These are phyloP conservation scores for Alternaria burnsii DNA, from an alignment of 2,329 filamentous ascomycete species.

Conservation along the genomic window DNA sequence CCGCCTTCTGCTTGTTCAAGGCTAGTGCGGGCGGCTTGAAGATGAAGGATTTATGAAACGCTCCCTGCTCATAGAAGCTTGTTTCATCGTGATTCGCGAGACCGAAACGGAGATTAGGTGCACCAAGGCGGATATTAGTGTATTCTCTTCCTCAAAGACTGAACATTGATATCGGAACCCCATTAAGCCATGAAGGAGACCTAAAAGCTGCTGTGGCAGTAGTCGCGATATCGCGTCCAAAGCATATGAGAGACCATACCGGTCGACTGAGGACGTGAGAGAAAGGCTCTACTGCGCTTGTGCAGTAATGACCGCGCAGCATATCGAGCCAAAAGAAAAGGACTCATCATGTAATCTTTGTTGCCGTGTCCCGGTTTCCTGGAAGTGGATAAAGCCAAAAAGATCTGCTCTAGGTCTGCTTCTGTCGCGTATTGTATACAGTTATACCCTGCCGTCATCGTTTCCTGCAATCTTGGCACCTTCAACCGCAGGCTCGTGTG, in stretches of 20 bases:
- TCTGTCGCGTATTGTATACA: too few relatives aligned
- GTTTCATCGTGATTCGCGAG: conserved; percentile 25
- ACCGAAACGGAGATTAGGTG: conserved; percentile 21
- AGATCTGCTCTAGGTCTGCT: not conserved
- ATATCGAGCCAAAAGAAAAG: not conserved
- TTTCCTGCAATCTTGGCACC: not conserved
- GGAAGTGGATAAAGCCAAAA: not conserved
- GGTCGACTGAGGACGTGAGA: not conserved
- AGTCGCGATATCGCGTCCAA: not conserved
- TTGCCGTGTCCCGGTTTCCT: too few relatives aligned
- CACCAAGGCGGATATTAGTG: conserved; percentile 6
- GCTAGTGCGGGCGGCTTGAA: conserved; percentile 18
- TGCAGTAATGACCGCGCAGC: not conserved
- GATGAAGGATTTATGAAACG: conserved; percentile 24
- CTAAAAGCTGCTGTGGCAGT: not conserved
- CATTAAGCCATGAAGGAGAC: not conserved
- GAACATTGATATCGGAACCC: not conserved
- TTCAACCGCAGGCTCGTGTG: not conserved
- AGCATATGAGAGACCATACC: not conserved
- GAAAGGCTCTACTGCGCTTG: too few relatives aligned
- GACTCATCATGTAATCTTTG: not conserved
- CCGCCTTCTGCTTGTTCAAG: not conserved
- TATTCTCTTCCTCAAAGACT: not conserved
- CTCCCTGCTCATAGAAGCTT: conserved; percentile 25
- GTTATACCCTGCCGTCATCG: not conserved